These are phyloP conservation scores for Neurospora sp. DNA, from an alignment of 495 filamentous ascomycete genomes.

Conservation along the genomic window DNA sequence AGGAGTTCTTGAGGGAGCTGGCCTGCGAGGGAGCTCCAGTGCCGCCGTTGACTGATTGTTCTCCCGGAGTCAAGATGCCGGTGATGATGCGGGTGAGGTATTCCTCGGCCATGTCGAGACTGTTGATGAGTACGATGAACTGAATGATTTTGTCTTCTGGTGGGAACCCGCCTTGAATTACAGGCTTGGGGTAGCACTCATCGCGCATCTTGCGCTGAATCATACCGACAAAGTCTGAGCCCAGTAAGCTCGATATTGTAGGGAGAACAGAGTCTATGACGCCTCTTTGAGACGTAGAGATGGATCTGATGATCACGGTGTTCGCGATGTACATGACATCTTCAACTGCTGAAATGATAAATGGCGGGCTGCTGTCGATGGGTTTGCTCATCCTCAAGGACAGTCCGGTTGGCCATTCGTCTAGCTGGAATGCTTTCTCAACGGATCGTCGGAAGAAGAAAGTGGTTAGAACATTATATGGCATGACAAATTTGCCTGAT, in stretches of 20 bases:
- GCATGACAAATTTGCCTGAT: constrained; percentile 53
- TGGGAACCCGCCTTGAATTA: constrained; percentile 65
- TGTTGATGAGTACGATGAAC: constrained; percentile 91
- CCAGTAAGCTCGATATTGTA: constrained; percentile 73
- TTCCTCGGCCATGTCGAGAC: constrained; percentile 80
- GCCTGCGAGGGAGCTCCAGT: constrained; percentile 11
- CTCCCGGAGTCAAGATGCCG: constrained; percentile 42
- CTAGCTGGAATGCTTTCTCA: constrained; percentile 96
- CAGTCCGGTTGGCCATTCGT: constrained; percentile 77
- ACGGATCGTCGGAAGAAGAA: constrained; percentile 96
- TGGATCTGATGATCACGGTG: constrained; percentile 72
- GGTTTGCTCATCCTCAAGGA: constrained; percentile 59
- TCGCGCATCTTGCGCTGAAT: constrained; percentile 95
- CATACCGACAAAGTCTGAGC: constrained; percentile 92
- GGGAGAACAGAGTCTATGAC: constrained; percentile 71
- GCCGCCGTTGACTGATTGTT: constrained; percentile 7
- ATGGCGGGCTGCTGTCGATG: constrained; percentile 66
- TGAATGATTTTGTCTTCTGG: constrained; percentile 73
- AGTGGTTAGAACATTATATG: constrained; percentile 80
- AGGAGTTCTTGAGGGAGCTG: constrained; percentile 48
- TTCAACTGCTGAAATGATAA: constrained; percentile 91
- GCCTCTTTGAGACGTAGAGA: constrained; percentile 71
- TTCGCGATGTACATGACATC: constrained; percentile 99
- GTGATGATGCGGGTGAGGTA: constrained; percentile 81
- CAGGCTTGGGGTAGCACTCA: constrained; percentile 73